A percentile compares a stretch with the other conserved stretches of the same genome.
These are phyloP conservation scores for Penicillium sp. DNA, from an alignment of 2,329 filamentous ascomycete genomes.

Conservation along the genomic window DNA sequence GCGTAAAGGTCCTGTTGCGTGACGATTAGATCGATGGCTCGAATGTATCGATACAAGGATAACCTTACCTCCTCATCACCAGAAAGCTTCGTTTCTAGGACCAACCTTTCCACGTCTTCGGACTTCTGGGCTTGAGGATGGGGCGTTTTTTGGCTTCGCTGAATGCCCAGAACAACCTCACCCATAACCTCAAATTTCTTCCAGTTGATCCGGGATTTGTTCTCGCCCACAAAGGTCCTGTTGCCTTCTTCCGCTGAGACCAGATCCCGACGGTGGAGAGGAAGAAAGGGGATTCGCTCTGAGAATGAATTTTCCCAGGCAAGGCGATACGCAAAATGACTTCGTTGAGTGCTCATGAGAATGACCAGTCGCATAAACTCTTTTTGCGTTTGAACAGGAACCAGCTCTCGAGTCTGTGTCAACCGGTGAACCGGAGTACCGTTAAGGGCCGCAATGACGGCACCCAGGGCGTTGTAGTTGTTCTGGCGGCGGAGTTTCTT, in stretches of 20 bases:
- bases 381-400: slow-evolving; percentile 66
- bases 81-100: slow-evolving; percentile 74
- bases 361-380: slow-evolving; percentile 83
- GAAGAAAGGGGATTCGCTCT: slow-evolving; percentile 88
- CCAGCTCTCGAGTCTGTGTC: slow-evolving; percentile 67
- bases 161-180: slow-evolving; percentile 82
- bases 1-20: slow-evolving; percentile 51
- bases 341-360: slow-evolving; percentile 88
- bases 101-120: slow-evolving; percentile 65
- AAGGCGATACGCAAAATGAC: slow-evolving; percentile 89
- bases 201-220: slow-evolving; percentile 82
- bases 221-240: slow-evolving; percentile 72
- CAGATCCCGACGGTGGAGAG: slow-evolving; percentile 80
- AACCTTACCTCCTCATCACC: slow-evolving; percentile 77
- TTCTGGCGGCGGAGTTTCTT: slow-evolving; percentile 80
- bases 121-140: slow-evolving; percentile 67
- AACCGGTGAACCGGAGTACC: slow-evolving; percentile 80
- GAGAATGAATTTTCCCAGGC: slow-evolving; percentile 93
- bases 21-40: slow-evolving; percentile 8
- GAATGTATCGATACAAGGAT: slow-evolving; percentile 7
- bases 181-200: slow-evolving; percentile 96
- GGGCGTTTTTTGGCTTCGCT: slow-evolving; percentile 80
- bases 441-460: slow-evolving; percentile 87
- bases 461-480: slow-evolving; percentile 96
- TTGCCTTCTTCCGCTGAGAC: slow-evolving; percentile 91